These are phyloP conservation scores for Dentipellis sp. DNA, from an alignment of 768 basidiomycete species.

Conservation along the genomic window DNA sequence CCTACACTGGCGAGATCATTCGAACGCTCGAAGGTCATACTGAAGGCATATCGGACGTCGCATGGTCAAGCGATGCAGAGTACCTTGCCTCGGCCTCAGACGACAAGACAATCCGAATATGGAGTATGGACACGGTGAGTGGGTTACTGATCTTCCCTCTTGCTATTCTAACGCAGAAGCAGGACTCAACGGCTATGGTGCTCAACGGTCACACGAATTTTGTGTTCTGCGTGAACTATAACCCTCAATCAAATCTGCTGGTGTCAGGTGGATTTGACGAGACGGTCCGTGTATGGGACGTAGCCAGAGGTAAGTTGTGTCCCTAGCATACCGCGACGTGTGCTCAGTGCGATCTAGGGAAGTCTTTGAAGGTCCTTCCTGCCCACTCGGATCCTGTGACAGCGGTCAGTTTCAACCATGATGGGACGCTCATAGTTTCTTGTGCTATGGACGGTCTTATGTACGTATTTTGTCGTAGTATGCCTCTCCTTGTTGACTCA, in stretches of 20 bases:
- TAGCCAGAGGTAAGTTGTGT: conserved; percentile 58
- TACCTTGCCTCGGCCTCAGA: conserved; percentile 90
- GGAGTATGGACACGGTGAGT: conserved; percentile 63
- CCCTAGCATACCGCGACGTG: not conserved
- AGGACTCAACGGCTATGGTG: conserved; percentile 55
- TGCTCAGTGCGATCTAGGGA: conserved; percentile 37
- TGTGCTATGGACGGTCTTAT: conserved; percentile 97
- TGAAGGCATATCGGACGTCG: conserved; percentile 83
- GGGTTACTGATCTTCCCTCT: not conserved
- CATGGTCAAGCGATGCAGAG: conserved; percentile 78
- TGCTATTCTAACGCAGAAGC: conserved; percentile 3
- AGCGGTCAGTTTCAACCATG: conserved; percentile 87
- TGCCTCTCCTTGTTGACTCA: not conserved
- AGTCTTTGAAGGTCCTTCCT: conserved; percentile 77
- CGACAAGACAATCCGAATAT: conserved; percentile 81
- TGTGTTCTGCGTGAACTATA: conserved; percentile 90
- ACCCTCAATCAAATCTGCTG: conserved; percentile 80
- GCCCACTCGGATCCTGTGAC: conserved; percentile 98
- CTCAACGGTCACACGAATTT: conserved; percentile 87
- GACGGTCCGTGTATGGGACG: conserved; percentile 95
- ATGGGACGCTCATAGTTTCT: conserved; percentile 90
- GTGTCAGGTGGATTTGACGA: conserved; percentile 96
- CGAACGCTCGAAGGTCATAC: conserved; percentile 67
- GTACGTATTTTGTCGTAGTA: conserved; percentile 39
- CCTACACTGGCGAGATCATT: conserved; percentile 60